Evolutionary conservation across 2,329 filamentous ascomycete genomes (phyloP).

Genomic region (Colletotrichum lentis): DNA sequence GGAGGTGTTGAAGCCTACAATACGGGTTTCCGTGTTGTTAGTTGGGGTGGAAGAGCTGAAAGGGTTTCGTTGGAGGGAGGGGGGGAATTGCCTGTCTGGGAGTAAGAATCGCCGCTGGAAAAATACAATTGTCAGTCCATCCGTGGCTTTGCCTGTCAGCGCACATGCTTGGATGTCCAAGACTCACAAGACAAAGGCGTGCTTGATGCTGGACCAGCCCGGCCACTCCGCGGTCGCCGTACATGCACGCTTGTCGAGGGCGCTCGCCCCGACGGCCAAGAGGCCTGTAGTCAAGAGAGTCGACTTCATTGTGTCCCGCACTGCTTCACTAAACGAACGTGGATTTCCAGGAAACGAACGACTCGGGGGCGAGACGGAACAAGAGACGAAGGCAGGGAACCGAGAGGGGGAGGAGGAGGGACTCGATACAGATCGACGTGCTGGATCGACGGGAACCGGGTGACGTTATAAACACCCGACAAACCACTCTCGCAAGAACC

Average conservation of each 20-base stretch:
- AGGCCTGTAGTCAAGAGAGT: slow-evolving; percentile 1
- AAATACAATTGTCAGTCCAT: background rate
- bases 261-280: slow-evolving; percentile 12
- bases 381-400: slow-evolving; percentile 6
- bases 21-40: slow-evolving; percentile 21
- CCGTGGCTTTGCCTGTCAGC: too few relatives aligned
- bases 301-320: slow-evolving; percentile 29
- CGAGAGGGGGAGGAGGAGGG: background rate
- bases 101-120: slow-evolving; percentile 46
- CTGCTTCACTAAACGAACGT: background rate
- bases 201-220: slow-evolving; percentile 50
- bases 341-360: background rate
- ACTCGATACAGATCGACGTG: background rate
- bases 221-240: slow-evolving; percentile 45
- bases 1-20: slow-evolving; percentile 60
- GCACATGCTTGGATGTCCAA: background rate
- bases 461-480: slow-evolving; percentile 5
- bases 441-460: slow-evolving; percentile 8
- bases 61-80: too few relatives aligned
- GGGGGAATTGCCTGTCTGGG: slow-evolving; percentile 39
- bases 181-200: slow-evolving; percentile 50
- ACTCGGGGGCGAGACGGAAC: background rate
- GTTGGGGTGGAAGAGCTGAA: background rate
- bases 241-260: slow-evolving; percentile 38
- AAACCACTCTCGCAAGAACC: background rate